phyloP scores from a whole-genome alignment of 345 rosid genomes.

The Citrus glauca region DNA sequence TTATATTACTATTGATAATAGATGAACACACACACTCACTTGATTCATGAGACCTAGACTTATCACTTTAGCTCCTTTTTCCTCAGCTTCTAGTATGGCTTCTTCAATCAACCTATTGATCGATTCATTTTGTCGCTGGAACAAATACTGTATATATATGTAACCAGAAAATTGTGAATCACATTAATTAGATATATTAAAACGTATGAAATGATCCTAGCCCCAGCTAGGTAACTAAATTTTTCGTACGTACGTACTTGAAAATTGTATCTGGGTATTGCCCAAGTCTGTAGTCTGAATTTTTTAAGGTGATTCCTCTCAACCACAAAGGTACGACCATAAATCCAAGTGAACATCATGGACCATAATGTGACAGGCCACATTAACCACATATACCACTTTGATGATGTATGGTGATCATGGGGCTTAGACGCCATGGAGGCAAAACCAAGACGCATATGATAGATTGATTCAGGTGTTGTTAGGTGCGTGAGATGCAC shows the following conservation, averaged over 20 bases:
- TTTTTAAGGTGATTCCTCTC: constrained; percentile 50
- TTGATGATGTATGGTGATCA: constrained; percentile 11
- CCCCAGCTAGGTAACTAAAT: no score
- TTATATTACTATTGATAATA: no score
- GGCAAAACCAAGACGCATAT: constrained; percentile 53
- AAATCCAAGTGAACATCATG: constrained; percentile 40
- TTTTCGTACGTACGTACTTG: constrained; percentile 35
- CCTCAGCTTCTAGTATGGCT: constrained; percentile 53
- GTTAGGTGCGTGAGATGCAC: constrained; percentile 66
- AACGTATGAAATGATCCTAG: no score
- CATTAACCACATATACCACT: constrained; percentile 45
- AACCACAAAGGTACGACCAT: constrained; percentile 41
- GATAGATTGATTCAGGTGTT: constrained; percentile 59
- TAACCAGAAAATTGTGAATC: background rate
- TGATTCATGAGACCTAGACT: constrained; percentile 65
- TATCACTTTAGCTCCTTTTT: constrained; percentile 51
- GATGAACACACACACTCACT: constrained; percentile 24
- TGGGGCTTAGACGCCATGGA: constrained; percentile 53
- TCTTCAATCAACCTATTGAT: constrained; percentile 54
- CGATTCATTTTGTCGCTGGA: constrained; percentile 27
- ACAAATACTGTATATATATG: constrained; percentile 33
- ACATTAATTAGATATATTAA: no score
- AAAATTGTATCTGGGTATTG: constrained; percentile 52
- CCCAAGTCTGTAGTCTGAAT: constrained; percentile 65
- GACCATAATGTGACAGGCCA: constrained; percentile 62